A percentile compares a stretch with the other conserved stretches of the same genome.
Evolutionary conservation across 805 yeast species (phyloP).

Genomic region (Jamesozyma jinghongensis): DNA sequence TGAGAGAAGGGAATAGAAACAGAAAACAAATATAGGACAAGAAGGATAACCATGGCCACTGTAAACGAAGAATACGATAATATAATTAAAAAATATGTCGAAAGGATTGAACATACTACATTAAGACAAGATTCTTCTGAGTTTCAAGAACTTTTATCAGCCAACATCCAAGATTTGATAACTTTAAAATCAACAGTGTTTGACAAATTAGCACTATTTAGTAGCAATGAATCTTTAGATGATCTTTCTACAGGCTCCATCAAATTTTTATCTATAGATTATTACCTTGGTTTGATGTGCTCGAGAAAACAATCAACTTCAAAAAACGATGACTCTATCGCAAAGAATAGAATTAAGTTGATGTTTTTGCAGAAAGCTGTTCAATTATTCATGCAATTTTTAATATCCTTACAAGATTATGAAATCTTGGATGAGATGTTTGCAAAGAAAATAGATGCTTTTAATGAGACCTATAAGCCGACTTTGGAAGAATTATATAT

Average conservation of each 20-base stretch:
- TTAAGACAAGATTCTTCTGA: slow-evolving; percentile 36
- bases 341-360: slow-evolving; percentile 24
- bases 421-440: slow-evolving; percentile 36
- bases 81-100: slow-evolving; percentile 12
- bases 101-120: slow-evolving; percentile 15
- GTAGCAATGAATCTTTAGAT: slow-evolving; percentile 59
- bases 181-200: slow-evolving; percentile 36
- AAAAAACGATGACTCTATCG: slow-evolving; percentile 6
- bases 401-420: slow-evolving; percentile 39
- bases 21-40: too few species aligned
- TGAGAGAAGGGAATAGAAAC: too few species aligned
- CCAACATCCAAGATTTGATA: slow-evolving; percentile 35
- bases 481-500: slow-evolving; percentile 25
- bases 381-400: slow-evolving; percentile 36
- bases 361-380: slow-evolving; percentile 36
- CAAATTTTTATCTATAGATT: slow-evolving; percentile 51
- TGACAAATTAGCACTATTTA: slow-evolving; percentile 49
- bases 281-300: slow-evolving; percentile 40
- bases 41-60: slow-evolving; percentile 15
- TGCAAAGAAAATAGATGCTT: slow-evolving; percentile 31
- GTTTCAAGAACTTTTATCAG: slow-evolving; percentile 34
- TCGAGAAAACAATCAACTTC: slow-evolving; percentile 22
- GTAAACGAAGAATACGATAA: slow-evolving; percentile 14
- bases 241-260: slow-evolving; percentile 60
- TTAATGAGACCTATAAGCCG: slow-evolving; percentile 36